Percentiles rank a stretch among this genome's conserved stretches.
These are phyloP conservation scores for Diaporthe nobilis DNA, from an alignment of 2,329 filamentous ascomycete genomes.

Conservation along the genomic window DNA sequence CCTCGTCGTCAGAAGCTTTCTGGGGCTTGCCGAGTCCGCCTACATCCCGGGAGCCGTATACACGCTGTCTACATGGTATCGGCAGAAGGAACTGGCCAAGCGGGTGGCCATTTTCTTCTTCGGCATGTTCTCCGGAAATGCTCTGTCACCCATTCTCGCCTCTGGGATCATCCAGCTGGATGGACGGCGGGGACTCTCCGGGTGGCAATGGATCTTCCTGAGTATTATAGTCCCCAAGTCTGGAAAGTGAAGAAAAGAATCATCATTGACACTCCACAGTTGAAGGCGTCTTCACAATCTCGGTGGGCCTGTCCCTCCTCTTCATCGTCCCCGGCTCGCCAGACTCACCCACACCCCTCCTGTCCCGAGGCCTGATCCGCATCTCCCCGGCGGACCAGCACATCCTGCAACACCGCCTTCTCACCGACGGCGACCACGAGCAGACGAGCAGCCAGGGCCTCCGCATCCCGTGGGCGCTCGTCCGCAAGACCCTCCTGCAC, in stretches of 20 bases:
- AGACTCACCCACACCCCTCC: constrained; percentile 55
- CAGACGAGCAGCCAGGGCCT: constrained; percentile 51
- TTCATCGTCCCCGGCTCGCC: constrained; percentile 60
- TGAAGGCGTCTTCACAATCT: constrained; percentile 60
- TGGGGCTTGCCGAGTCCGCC: constrained; percentile 64
- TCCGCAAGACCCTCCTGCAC: constrained; percentile 60
- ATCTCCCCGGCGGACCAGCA: constrained; percentile 53
- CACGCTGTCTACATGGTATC: constrained; percentile 67
- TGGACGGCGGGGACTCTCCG: constrained; percentile 55
- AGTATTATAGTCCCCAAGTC: constrained; percentile 49
- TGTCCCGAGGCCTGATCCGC: constrained; percentile 55
- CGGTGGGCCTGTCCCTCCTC: constrained; percentile 55
- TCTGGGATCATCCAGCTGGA: constrained; percentile 63
- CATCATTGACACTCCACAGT: constrained; percentile 48
- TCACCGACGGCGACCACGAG: constrained; percentile 51
- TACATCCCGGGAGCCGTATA: constrained; percentile 67
- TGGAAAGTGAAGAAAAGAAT: not conserved
- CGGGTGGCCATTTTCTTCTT: constrained; percentile 67
- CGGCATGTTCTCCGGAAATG: constrained; percentile 66
- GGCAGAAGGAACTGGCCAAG: constrained; percentile 59
- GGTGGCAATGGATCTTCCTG: constrained; percentile 67
- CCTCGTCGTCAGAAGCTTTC: constrained; percentile 58
- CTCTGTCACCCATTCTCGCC: constrained; percentile 63
- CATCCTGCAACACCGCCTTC: constrained; percentile 53
- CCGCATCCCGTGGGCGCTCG: constrained; percentile 54